phyloP scores from a whole-genome alignment of 306 rosid species.

The Cucumis melo region DNA sequence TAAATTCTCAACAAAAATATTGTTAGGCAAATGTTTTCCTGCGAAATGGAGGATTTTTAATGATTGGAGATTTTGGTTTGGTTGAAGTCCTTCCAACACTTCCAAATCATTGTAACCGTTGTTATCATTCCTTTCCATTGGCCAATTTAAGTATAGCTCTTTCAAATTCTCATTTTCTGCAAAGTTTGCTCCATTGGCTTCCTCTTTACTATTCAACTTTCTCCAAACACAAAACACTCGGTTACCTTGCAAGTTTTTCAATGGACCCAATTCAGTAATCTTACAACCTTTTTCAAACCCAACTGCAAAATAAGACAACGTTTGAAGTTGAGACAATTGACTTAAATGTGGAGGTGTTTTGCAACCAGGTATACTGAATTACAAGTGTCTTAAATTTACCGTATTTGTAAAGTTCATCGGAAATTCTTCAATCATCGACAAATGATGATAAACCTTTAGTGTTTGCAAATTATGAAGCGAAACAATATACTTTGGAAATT shows the following conservation, averaged over 20 bases:
- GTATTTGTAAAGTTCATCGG: background rate
- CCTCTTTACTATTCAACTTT: background rate
- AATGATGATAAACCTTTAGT: fast-evolving
- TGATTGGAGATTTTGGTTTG: background rate
- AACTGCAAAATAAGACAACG: background rate
- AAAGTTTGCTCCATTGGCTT: background rate
- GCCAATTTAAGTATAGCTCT: background rate
- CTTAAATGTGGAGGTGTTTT: background rate
- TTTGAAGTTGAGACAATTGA: background rate
- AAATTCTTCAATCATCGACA: background rate
- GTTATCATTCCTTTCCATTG: too few species aligned
- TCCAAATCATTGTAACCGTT: too few species aligned
- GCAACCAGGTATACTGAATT: background rate
- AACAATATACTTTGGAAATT: background rate
- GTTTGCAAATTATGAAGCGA: background rate
- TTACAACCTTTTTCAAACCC: background rate
- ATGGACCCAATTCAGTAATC: background rate
- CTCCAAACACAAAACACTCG: background rate
- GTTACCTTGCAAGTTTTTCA: background rate
- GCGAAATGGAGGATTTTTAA: background rate
- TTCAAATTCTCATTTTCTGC: background rate
- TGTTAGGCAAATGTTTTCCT: background rate
- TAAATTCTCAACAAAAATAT: background rate
- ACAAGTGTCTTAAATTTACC: background rate
- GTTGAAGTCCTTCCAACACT: too few species aligned